These are phyloP conservation scores for Coccomyxa sp. DNA, from an alignment of 139 green algal genomes.

Conservation along the genomic window DNA sequence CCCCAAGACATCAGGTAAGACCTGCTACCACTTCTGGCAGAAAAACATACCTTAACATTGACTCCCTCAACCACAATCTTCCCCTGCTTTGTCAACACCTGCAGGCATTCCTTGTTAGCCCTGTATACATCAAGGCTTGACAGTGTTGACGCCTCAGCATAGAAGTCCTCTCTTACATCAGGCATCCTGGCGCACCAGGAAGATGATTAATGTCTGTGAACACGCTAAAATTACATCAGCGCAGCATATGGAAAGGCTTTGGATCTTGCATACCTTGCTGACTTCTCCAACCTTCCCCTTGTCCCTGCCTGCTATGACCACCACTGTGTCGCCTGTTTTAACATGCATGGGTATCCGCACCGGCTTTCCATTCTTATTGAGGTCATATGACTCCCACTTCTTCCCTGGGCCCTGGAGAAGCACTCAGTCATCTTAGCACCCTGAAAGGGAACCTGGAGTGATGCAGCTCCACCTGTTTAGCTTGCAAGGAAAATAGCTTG, in stretches of 20 bases:
- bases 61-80: constrained; percentile 86
- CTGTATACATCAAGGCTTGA: background rate
- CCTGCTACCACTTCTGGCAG: background rate
- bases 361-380: constrained; percentile 79
- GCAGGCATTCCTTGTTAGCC: background rate
- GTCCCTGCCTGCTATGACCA: constrained; percentile 87
- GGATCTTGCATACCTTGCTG: constrained; percentile 34
- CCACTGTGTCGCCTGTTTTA: constrained; percentile 82
- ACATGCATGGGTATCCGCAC: constrained; percentile 82
- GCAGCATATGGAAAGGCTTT: background rate
- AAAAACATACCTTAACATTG: constrained; percentile 75
- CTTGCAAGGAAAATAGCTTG: background rate
- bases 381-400: constrained; percentile 77
- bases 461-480: background rate
- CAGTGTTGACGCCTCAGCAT: background rate
- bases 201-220: background rate
- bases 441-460: background rate
- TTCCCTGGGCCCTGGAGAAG: constrained; percentile 68
- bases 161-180: background rate
- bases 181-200: too few relatives aligned
- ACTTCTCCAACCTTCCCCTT: constrained; percentile 94
- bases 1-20: background rate
- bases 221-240: background rate
- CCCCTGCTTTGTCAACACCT: constrained; percentile 70
- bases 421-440: background rate